Evolutionary conservation across 2,329 filamentous ascomycete genomes (phyloP), one percentile per base, ranked within the genome.

Genomic region (Aspergillus sp.): DNA sequence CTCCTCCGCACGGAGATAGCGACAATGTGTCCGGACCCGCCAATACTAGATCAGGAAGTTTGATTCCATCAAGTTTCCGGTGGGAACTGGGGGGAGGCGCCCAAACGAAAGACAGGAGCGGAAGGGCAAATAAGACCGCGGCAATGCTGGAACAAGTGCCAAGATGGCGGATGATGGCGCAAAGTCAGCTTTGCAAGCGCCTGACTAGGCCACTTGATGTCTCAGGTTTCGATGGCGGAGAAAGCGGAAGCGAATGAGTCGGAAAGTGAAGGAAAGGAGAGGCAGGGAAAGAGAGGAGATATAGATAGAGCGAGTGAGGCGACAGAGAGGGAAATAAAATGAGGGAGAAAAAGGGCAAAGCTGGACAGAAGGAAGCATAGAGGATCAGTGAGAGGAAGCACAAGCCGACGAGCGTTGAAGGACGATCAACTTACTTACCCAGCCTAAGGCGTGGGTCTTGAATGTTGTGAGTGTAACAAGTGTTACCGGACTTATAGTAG

Each of bases 371-470:
- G 39, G 50, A 58, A 50, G 56, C 42, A 30, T 55, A 57, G 50
- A 47, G 48, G 25, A 58, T 38, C 48, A 62, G 25, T 44, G 44
- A 56, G 21, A 32, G 52, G 54, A 58, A 55, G 44, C 55, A 62
- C 52, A 61, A 38, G 50, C 60, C 53, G 61, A 57, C 60, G 60
- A 59, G 61, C 57, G 54, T 62, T 60, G 54, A 59, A 63, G 51
- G 39, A 36, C 49, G 23, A 57, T 58, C 64, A 68, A 61, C 60
- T 64, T 65, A 64, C 61, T 64, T 65, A 64, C 61, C 62, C 60
- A 60, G 44, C 49, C 39, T 48, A 62, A 55, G 60, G 57, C 58
- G 61, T 61, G 54, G 56, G 66, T 61, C 60, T 51, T 42, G 42
- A 55, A 41, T 44, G 38, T n/a, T 54, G 30, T 25, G 32, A 50